phyloP scores from a whole-genome alignment of 257 asterid species.

The Solanum sejunctum region DNA sequence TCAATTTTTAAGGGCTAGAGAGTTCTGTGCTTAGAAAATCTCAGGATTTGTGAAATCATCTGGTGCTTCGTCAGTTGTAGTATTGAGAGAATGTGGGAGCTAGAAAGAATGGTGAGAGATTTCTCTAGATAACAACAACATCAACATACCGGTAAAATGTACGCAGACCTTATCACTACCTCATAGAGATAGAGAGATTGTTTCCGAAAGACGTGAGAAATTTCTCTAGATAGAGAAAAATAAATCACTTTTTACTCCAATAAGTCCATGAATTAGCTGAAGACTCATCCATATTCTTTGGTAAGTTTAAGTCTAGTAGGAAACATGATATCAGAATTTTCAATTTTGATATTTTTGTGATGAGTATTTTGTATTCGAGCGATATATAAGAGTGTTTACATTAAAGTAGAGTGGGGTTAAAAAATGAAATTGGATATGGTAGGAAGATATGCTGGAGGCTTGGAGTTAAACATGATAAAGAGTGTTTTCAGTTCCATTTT shows the following conservation, averaged over 20 bases:
- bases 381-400: not conserved
- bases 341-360: not conserved
- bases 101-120: not conserved
- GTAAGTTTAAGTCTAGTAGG: not conserved
- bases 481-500: not conserved
- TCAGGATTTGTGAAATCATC: not conserved
- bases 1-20: not conserved
- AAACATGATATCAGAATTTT: not conserved
- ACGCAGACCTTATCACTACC: no score
- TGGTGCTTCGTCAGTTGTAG: not conserved
- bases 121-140: not conserved
- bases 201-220: not conserved
- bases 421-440: not conserved
- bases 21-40: not conserved
- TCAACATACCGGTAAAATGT: no score
- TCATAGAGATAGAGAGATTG: no score
- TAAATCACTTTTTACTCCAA: not conserved
- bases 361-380: not conserved
- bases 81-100: not conserved
- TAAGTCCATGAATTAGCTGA: not conserved
- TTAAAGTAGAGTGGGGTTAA: not conserved
- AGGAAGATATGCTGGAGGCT: no score
- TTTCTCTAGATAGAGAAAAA: not conserved
- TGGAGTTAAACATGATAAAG: not conserved
- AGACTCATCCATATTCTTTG: not conserved